Conservation (phyloP, 441 rosid species). For the Pelargonium myrrhifolium region DNA sequence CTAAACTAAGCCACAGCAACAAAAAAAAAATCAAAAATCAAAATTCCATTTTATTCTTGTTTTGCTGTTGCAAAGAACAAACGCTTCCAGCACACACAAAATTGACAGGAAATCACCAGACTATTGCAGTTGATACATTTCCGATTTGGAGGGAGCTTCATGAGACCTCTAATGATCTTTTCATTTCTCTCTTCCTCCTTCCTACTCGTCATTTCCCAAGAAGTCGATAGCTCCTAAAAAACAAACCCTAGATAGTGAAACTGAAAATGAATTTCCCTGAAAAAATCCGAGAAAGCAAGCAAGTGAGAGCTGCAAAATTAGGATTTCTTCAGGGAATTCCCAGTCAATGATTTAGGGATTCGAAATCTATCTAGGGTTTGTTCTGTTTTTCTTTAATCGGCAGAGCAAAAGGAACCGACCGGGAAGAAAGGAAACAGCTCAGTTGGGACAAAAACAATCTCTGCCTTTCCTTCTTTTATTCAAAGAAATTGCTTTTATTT, state of each 20-base stretch:
- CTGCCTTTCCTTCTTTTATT: constrained; percentile 11
- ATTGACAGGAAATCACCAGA: constrained; percentile 41
- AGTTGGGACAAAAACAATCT: constrained; percentile 19
- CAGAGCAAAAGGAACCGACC: not conserved
- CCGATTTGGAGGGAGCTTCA: constrained; percentile 98
- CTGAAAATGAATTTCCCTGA: not conserved
- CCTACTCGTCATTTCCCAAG: constrained; percentile 62
- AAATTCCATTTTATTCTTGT: not conserved
- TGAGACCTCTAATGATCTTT: constrained; percentile 91
- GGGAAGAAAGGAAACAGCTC: constrained; percentile 5
- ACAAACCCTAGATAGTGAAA: constrained; percentile 18
- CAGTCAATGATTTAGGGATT: not conserved
- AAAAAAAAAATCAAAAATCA: not conserved
- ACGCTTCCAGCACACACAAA: not conserved
- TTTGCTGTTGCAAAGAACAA: not conserved
- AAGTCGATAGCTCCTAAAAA: constrained; percentile 15
- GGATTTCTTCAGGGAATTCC: not conserved
- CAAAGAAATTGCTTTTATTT: not conserved
- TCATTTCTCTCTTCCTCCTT: constrained; percentile 89
- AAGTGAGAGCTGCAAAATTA: too few species aligned
- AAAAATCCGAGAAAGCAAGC: not conserved
- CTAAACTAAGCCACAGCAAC: not conserved
- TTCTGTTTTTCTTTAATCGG: not conserved
- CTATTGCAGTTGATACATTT: constrained; percentile 91
- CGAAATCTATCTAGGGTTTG: constrained; percentile 1